Base-by-base conservation (phyloP, 352 stramenopile species). In the Globisporangium heterothallicum region DNA sequence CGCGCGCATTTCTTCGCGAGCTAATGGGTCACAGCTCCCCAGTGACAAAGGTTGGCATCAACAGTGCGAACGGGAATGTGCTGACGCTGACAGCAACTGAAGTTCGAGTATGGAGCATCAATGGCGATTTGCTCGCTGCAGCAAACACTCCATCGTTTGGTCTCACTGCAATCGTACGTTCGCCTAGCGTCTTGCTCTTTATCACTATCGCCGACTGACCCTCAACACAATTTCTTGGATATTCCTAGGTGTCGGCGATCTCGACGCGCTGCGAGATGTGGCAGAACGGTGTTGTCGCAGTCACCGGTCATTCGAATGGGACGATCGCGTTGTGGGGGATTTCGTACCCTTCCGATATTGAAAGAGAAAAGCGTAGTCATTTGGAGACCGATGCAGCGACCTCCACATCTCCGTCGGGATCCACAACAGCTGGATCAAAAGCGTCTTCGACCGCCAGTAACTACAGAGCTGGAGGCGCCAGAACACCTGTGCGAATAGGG, bases 51-150 rank as follows among this genome's bases (percentile, higher is more conserved):
- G 74, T 87, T 10, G 70, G 61, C 0, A 87, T 92, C 57, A 92
- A 92, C 57, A 64, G 72, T 16, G 61, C 79, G 3, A 88, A 77
- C 42, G 78, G 72, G 5, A 87, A 87, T 51, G 36, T 92, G 5
- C 16, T 87, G 12, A 85, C 80, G 2, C 56, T 66, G 4, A 82
- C 81, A 4, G 42, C 49, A 4, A 57, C 59, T 0, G 78, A 92
- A 42, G 13, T 92, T 6, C 77, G 81, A 3, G 36, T 89, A 2
- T 92, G 81, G 81, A 88, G 78, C 54, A 79, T 92, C 42, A 92
- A 92, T 24, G 81, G 81, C 0, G 81, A 92, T 44, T 58, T 92
- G 6, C 58, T 92, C 5, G 78, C 78, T 6, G 67, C 65, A n/a
- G 78, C 71, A 1, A 72, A 49, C 9, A 49, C 74, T 9, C 30